Conservation (phyloP, 2,329 filamentous ascomycete genomes). For the Aspergillus fumigatus region DNA sequence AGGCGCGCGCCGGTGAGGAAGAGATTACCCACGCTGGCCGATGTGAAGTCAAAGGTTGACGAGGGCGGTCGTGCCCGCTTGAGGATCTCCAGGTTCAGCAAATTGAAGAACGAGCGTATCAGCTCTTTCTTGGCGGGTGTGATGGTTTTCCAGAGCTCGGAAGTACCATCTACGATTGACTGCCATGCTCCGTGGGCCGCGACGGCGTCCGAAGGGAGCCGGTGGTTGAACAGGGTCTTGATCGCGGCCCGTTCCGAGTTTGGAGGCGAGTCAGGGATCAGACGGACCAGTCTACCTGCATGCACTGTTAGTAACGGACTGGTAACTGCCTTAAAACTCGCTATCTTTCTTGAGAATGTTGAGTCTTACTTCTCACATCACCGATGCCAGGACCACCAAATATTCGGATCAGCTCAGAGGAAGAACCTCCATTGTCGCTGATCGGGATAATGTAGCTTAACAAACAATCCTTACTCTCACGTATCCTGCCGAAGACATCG, state of each 20-base stretch:
- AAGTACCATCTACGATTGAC: conserved; percentile 78
- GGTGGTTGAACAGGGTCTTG: conserved; percentile 80
- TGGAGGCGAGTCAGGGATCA: conserved; percentile 67
- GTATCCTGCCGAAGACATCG: conserved; percentile 72
- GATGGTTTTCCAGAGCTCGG: conserved; percentile 67
- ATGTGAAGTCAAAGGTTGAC: conserved; percentile 72
- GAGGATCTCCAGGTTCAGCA: conserved; percentile 71
- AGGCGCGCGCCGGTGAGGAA: conserved; percentile 81
- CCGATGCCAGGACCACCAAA: conserved; percentile 88
- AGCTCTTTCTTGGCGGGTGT: conserved; percentile 70
- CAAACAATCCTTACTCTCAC: conserved; percentile 60
- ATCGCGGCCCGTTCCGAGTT: conserved; percentile 68
- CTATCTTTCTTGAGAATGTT: neutral
- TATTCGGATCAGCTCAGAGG: conserved; percentile 87
- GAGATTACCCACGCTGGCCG: conserved; percentile 71
- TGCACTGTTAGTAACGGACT: conserved; percentile 6
- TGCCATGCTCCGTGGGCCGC: conserved; percentile 76
- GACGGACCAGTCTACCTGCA: conserved; percentile 76
- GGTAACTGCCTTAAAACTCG: neutral
- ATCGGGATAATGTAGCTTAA: conserved; percentile 90
- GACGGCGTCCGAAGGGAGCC: conserved; percentile 60
- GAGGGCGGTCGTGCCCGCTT: conserved; percentile 66
- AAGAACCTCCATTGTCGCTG: conserved; percentile 91
- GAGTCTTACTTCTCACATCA: conserved; percentile 63
- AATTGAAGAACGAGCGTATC: conserved; percentile 71